Conservation (phyloP, 2,329 filamentous ascomycete species). For the Kalaharituber pfeilii region DNA sequence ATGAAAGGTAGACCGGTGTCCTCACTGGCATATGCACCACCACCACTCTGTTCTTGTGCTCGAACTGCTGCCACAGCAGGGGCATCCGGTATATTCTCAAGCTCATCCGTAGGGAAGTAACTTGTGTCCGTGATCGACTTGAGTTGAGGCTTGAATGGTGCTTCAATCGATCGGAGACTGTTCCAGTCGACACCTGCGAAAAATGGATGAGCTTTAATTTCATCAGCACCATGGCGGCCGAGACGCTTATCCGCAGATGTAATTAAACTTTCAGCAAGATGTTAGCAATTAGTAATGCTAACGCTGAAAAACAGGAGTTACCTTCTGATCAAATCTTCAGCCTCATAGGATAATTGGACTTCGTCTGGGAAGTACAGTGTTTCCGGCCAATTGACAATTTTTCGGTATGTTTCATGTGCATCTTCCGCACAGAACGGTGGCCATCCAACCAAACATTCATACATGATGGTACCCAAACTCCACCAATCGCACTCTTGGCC, state of each 20-base stretch:
- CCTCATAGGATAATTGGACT: conserved; percentile 70
- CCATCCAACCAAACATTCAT: conserved; percentile 96
- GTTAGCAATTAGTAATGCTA: background rate
- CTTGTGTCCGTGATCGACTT: conserved; percentile 89
- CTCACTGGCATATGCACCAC: conserved; percentile 40
- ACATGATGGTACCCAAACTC: conserved; percentile 98
- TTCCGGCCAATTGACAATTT: conserved; percentile 97
- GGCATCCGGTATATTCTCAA: conserved; percentile 50
- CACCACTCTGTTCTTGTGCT: conserved; percentile 32
- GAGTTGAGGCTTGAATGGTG: conserved; percentile 87
- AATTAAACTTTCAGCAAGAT: conserved; percentile 47
- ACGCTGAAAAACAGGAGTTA: conserved; percentile 28
- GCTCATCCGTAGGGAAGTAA: conserved; percentile 98
- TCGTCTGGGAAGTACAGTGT: conserved; percentile 94
- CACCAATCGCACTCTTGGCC: conserved; percentile 98
- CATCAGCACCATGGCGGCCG: conserved; percentile 66
- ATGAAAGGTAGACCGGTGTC: conserved; percentile 95
- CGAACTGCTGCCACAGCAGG: conserved; percentile 57
- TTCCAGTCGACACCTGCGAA: conserved; percentile 96
- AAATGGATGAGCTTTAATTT: conserved; percentile 88
- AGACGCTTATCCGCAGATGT: conserved; percentile 88
- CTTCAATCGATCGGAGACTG: conserved; percentile 74
- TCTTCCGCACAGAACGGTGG: conserved; percentile 97
- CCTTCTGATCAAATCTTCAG: conserved; percentile 84
- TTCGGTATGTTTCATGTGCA: conserved; percentile 91